Percentiles rank a stretch among this genome's conserved stretches.
These are phyloP conservation scores for Musa acuminata DNA, from an alignment of 176 grass and related monocot species.

Conservation along the genomic window DNA sequence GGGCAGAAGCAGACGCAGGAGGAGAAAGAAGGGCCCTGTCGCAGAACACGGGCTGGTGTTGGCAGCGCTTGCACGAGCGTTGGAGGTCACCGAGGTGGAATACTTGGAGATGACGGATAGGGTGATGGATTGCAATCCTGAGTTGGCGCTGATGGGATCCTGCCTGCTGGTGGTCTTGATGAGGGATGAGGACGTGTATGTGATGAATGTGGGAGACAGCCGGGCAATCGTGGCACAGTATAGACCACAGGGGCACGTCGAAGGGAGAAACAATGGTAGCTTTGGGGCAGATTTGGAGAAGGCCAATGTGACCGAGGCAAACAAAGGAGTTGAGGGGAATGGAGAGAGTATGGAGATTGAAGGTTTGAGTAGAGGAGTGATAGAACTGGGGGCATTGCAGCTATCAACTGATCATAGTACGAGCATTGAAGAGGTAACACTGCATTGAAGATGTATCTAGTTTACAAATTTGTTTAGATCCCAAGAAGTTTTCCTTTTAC, in stretches of 20 bases:
- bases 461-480: no score
- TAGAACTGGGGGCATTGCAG: slow-evolving; percentile 51
- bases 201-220: slow-evolving; percentile 97
- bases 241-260: neutral
- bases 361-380: slow-evolving; percentile 17
- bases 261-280: neutral
- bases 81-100: slow-evolving; percentile 36
- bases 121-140: slow-evolving; percentile 64
- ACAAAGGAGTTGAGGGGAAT: slow-evolving; percentile 15
- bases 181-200: slow-evolving; percentile 82
- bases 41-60: slow-evolving; percentile 54
- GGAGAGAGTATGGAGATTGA: slow-evolving; percentile 42
- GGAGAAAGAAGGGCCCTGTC: slow-evolving; percentile 26
- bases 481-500: no score
- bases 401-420: slow-evolving; percentile 79
- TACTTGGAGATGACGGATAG: slow-evolving; percentile 72
- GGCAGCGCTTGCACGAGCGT: slow-evolving; percentile 47
- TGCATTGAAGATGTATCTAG: neutral
- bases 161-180: slow-evolving; percentile 72
- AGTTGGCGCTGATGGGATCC: slow-evolving; percentile 72
- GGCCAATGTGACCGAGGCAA: no score
- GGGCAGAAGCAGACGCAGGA: slow-evolving; percentile 14
- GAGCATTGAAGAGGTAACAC: slow-evolving; percentile 61
- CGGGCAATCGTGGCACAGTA: slow-evolving; percentile 59
- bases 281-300: no score